These are phyloP conservation scores for Bipolaris victoriae DNA, from an alignment of 2,329 filamentous ascomycete genomes.

Conservation along the genomic window DNA sequence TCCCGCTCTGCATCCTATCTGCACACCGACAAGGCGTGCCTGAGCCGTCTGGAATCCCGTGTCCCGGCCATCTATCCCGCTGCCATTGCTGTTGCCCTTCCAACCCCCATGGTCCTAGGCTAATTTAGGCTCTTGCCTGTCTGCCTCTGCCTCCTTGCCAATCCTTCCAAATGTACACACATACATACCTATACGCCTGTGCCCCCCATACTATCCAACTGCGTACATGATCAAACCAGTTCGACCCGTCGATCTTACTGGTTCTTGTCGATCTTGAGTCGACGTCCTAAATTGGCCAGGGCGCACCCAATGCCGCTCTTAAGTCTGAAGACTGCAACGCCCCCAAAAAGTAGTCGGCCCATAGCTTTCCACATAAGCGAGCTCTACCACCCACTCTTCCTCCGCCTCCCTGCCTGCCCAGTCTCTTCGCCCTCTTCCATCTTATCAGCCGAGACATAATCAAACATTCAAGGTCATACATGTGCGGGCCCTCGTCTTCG, in stretches of 20 bases:
- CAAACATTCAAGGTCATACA: background rate
- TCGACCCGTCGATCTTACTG: conserved; percentile 11
- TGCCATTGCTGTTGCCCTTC: background rate
- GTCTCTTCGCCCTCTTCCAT: background rate
- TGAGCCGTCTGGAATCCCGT: conserved; percentile 2
- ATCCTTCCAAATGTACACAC: too few relatives aligned
- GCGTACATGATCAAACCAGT: background rate
- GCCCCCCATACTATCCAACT: too few relatives aligned
- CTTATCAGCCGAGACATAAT: background rate
- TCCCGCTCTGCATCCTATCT: conserved; percentile 8
- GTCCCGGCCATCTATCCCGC: background rate
- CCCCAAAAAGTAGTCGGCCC: background rate
- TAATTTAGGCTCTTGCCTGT: too few relatives aligned
- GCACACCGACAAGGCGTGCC: conserved; percentile 7
- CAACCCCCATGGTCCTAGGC: background rate
- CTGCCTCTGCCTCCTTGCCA: too few relatives aligned
- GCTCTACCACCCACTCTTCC: conserved; percentile 1
- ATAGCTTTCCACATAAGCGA: conserved; percentile 5
- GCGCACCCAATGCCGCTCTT: conserved; percentile 2
- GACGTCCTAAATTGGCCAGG: conserved; percentile 2
- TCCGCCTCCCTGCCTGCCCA: background rate
- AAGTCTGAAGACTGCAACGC: conserved; percentile 10
- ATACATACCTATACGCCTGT: too few relatives aligned
- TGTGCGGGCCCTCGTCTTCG: too few relatives aligned
- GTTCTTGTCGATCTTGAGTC: conserved; percentile 3